phyloP scores from a whole-genome alignment of 208 protist species.

The Acanthamoeba sp. region DNA sequence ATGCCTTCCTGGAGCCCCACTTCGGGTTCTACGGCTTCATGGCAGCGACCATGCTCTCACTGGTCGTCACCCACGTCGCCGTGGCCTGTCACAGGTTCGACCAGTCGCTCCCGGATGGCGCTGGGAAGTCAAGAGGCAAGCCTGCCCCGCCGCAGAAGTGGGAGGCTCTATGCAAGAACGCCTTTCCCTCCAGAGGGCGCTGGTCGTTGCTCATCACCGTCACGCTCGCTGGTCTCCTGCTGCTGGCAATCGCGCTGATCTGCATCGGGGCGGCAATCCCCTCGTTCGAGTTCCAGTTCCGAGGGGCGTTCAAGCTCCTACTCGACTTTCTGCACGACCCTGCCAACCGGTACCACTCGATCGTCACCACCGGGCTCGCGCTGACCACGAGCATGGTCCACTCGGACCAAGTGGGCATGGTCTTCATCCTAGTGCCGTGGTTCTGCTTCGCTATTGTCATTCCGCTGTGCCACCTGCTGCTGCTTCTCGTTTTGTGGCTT shows the following conservation, averaged over 20 bases:
- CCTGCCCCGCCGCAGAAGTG: background rate
- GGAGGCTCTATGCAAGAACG: background rate
- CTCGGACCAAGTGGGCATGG: constrained; percentile 31
- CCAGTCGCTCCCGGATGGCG: no score
- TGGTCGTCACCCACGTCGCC: constrained; percentile 81
- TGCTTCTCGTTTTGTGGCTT: constrained; percentile 86
- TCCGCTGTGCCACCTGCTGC: constrained; percentile 85
- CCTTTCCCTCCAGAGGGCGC: constrained; percentile 14
- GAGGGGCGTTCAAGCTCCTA: constrained; percentile 22
- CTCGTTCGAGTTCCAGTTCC: constrained; percentile 79
- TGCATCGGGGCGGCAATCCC: background rate
- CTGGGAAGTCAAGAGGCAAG: background rate
- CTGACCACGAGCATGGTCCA: constrained; percentile 13
- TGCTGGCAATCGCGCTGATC: constrained; percentile 52
- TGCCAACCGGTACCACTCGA: constrained; percentile 5
- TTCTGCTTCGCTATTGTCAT: constrained; percentile 82
- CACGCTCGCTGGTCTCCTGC: constrained; percentile 9
- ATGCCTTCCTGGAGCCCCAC: constrained; percentile 78
- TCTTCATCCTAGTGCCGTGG: constrained; percentile 79
- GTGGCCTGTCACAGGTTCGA: no score
- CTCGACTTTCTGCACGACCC: constrained; percentile 54
- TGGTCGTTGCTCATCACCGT: background rate
- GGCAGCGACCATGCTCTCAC: constrained; percentile 81
- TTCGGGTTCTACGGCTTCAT: constrained; percentile 83
- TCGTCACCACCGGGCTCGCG: constrained; percentile 67